phyloP scores from a whole-genome alignment of 805 yeast genomes.

The Millerozyma acaciae region DNA sequence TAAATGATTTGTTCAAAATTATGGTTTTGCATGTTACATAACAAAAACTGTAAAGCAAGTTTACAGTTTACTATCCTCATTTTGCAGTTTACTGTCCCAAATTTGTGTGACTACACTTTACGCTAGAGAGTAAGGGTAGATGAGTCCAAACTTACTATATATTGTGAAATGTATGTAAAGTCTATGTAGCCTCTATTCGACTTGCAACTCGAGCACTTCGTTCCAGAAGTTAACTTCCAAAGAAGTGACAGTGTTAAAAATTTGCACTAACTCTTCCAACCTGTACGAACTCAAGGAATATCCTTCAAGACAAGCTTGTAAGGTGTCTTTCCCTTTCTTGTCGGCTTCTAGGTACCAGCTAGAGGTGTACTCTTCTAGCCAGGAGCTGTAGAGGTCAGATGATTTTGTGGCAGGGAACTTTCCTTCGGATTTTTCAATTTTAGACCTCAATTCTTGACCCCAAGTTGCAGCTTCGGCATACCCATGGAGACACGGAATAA shows the following conservation, averaged over 20 bases:
- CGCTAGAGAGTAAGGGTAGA: not conserved
- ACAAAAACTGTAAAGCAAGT: too few species aligned
- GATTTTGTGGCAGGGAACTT: constrained; percentile 15
- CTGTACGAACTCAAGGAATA: constrained; percentile 39
- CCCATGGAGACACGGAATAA: constrained; percentile 76
- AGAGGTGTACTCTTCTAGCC: constrained; percentile 63
- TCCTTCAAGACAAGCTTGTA: constrained; percentile 41
- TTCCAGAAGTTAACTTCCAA: constrained; percentile 73
- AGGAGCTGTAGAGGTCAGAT: constrained; percentile 37
- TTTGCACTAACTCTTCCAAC: constrained; percentile 48
- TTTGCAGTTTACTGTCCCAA: too few species aligned
- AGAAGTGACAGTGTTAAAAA: constrained; percentile 55
- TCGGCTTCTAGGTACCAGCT: constrained; percentile 57
- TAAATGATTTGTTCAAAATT: too few species aligned
- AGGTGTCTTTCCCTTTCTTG: constrained; percentile 42
- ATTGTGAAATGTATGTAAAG: not conserved
- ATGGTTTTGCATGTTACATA: too few species aligned
- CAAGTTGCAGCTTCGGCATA: constrained; percentile 53
- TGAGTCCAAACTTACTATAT: too few species aligned
- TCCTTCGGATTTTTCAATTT: constrained; percentile 17
- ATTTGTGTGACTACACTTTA: not conserved
- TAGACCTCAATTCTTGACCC: constrained; percentile 21
- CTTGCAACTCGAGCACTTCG: constrained; percentile 34
- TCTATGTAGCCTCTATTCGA: not conserved
- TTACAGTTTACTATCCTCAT: too few species aligned